These are phyloP conservation scores for Xylaria sp. DNA, from an alignment of 495 filamentous ascomycete genomes.

Conservation along the genomic window DNA sequence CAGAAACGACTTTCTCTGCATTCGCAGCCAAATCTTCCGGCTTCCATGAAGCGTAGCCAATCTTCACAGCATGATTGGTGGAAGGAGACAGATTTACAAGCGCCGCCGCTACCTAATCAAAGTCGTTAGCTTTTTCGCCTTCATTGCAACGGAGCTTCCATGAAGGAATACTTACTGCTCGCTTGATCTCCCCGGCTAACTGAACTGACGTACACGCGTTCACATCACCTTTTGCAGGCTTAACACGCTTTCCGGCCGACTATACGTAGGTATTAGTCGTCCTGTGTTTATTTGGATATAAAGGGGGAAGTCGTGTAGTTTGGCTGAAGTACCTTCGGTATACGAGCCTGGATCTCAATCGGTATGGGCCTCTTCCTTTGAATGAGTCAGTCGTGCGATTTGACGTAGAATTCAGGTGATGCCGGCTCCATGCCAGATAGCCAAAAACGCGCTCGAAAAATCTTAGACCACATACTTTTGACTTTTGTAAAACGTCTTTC, in stretches of 20 bases:
- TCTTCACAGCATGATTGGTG: constrained; percentile 68
- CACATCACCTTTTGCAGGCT: constrained; percentile 55
- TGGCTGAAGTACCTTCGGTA: constrained; percentile 56
- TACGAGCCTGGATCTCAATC: constrained; percentile 69
- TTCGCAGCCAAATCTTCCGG: constrained; percentile 81
- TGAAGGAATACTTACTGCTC: constrained; percentile 25
- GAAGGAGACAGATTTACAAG: constrained; percentile 75
- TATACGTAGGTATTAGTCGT: constrained; percentile 12
- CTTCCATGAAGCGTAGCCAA: constrained; percentile 75
- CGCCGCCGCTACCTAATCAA: constrained; percentile 60
- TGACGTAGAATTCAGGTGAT: background rate
- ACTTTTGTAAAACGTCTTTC: constrained; percentile 28
- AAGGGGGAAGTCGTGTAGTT: background rate
- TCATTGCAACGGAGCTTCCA: background rate
- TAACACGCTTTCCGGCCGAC: constrained; percentile 68
- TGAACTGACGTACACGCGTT: constrained; percentile 37
- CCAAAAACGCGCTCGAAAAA: constrained; percentile 74
- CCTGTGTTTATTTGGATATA: background rate
- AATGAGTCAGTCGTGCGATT: constrained; percentile 68
- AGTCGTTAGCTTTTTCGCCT: constrained; percentile 51
- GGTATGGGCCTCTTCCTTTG: constrained; percentile 86
- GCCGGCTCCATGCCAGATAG: constrained; percentile 55
- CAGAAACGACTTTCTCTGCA: constrained; percentile 23
- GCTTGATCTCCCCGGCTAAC: constrained; percentile 43
- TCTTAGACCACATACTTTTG: constrained; percentile 73